Evolutionary conservation across 2,329 filamentous ascomycete species (phyloP), one percentile per base, ranked within the genome.

Genomic region (Ophiostoma novo-ulmi): DNA sequence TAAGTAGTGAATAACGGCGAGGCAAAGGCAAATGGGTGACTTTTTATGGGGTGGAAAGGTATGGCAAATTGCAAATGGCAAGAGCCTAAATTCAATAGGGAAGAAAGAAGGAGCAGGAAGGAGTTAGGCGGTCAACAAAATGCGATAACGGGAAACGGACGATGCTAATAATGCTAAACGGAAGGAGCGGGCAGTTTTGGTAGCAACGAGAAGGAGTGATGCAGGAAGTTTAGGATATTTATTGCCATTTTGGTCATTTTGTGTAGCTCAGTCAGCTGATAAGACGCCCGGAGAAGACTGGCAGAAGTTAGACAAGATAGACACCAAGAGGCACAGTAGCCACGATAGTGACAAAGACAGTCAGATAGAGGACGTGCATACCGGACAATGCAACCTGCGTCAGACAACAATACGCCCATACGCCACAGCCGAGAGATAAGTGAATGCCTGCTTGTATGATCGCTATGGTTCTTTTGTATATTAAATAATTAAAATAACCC

Each of bases 381-480:
- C 22, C 58, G 58, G 58, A 63, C 58, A 63, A 63, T 63, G 58
- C 58, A 63, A 63, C 58, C 58, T 63, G 26, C 26, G 58, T 63
- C 52, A 58, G 52, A 58, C 52, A 58, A 8, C 52, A 58, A 58
- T 58, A 26, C 26, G 58, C 58, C 26, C 26, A 63, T 63, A 17
- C 58, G 26, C 58, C 58, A 58, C 52, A 63, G 58, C 26, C 58
- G 58, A 63, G 55, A 31, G 26, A 35, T 31, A 35, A 48, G 44
- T 48, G 5, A 26, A 26, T 63, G 58, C 4, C 58, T 63, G 14
- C 58, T 63, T 35, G 58, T 63, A 63, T 26, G 58, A 63, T 26
- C 3, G 22, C 31, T 31, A 31, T 31, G 3, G 31, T 31, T 31
- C 1, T 31, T 2, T 31, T 31, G 31, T 31, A 31, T 48, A 20